phyloP scores from a whole-genome alignment of 495 filamentous ascomycete species.

The Aspergillus saccharolyticus region DNA sequence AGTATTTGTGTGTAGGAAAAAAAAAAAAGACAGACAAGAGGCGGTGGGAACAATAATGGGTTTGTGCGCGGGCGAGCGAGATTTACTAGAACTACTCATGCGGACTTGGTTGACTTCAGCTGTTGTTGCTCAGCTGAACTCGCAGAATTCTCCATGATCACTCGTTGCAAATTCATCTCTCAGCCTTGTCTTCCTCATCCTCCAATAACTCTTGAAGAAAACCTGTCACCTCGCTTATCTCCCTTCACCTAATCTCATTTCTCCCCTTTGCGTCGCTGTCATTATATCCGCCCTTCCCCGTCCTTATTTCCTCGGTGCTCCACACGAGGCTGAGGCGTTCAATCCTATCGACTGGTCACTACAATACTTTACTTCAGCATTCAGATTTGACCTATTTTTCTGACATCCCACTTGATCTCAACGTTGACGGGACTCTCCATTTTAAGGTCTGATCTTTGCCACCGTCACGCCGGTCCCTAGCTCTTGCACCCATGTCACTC shows the following conservation, averaged over 20 bases:
- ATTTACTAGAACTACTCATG: background rate
- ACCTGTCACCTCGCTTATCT: background rate
- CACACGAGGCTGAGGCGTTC: background rate
- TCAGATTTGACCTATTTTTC: conserved; percentile 9
- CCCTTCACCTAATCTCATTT: background rate
- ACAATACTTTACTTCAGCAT: conserved; percentile 14
- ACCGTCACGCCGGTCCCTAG: conserved; percentile 8
- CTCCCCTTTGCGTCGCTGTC: conserved; percentile 11
- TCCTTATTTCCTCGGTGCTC: conserved; percentile 11
- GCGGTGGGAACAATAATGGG: no score
- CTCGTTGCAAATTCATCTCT: background rate
- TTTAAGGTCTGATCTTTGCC: background rate
- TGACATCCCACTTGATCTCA: background rate
- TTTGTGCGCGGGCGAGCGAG: no score
- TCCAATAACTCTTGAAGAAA: background rate
- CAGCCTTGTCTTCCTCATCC: conserved; percentile 8
- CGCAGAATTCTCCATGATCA: background rate
- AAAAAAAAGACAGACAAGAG: no score
- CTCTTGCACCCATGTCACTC: conserved; percentile 39
- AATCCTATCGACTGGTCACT: conserved; percentile 8
- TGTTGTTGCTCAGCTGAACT: conserved; percentile 3
- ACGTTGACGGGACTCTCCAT: conserved; percentile 5
- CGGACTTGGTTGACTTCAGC: background rate
- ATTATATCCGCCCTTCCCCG: conserved; percentile 20
- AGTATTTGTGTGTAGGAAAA: background rate